Base-by-base conservation (phyloP, 345 rosid genomes). In the Arabidopsis arenosa region DNA sequence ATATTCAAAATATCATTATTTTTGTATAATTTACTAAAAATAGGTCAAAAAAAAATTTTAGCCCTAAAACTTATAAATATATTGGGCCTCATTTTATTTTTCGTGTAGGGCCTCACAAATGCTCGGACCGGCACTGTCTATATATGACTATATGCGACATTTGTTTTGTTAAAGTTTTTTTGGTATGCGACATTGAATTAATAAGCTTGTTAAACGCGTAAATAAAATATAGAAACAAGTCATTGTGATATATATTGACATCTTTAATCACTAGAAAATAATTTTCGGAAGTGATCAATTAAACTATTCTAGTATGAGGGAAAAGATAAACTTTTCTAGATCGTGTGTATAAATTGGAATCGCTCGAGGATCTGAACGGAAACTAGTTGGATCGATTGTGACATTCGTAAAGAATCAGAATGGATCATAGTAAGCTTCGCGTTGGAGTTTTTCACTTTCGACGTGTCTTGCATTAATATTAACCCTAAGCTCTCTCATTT, bases 381-480 rank as follows among this genome's bases (percentile, higher is more conserved):
- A 77, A 55, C 75, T 63, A 70, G 66, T 54, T 62, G 71, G 68
- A 63, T 63, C 51, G 65, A 63, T 28, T 53, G 65, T 45, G 80
- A 69, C 75, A 70, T 26, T 28, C 56, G 28, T 6, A 56, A 45
- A 41, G 51, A 76, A 45, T 15, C 33, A 47, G 13, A 55, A 66
- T 33, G 60, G 58, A 78, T 59, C 74, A 52, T 59, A 41, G 73
- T 78, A 72, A 78, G 81, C 69, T 78, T 40, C 69, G 77, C 17
- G 77, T 73, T 73, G 81, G 81, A 72, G 58, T 52, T 66, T 49
- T 52, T 41, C 69, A 66, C 78, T 78, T 73, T 78, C 69, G 74
- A 78, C 78, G 81, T 78, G 81, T 72, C 45, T 78, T 78, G 74
- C 81, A 72, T 66, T 71, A 49, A 45, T 49, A 49, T 49, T 17